Evolutionary conservation across 106 monocot genomes (phyloP), one percentile per base, ranked within the genome.

Genomic region (Cymbidium sinense): DNA sequence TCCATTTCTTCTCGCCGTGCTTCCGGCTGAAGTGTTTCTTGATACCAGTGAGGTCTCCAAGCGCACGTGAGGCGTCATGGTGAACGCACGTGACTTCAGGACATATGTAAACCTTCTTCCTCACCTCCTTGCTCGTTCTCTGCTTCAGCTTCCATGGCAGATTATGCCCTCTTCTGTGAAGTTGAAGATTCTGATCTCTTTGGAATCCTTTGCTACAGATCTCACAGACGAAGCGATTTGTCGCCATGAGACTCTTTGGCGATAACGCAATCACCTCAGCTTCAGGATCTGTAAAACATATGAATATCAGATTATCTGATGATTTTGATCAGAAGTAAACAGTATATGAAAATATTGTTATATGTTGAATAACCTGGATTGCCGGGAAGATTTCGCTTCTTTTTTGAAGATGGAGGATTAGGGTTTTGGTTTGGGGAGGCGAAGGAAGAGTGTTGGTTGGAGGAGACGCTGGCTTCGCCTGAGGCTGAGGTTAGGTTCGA

Each of bases 1-100:
- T 90, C 87, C 85, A 90, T 74, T 90, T 90, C 87, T 90, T 90
- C 90, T 90, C 90, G 21, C 90, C 90, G 25, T 90, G 90, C 76
- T 90, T 90, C 62, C 90, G 78, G 78, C 82, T 85, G 85, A 87
- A 90, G 81, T 90, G 90, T 72, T 90, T 90, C 82, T 90, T 90
- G 76, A 90, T 87, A 0, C 90, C 90, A 0, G 90, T 90, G 72
- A 90, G 82, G 76, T 90, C 90, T 11, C 90, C 90, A 13, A 90
- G 87, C 18, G 90, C 90, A 19, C 90, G 70, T 0, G 90, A 83
- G 3, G 90, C 85, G 43, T 84, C 76, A 65, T 90, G 90, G 84
- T 90, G 90, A 8, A 90, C 87, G 29, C 90, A 90, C 9, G 81
- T 43, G 39, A 51, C 37, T 58, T 87, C 90, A 1, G 90, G 90